Evolutionary conservation across 495 filamentous ascomycete species (phyloP).

Genomic region (Podospora didyma): DNA sequence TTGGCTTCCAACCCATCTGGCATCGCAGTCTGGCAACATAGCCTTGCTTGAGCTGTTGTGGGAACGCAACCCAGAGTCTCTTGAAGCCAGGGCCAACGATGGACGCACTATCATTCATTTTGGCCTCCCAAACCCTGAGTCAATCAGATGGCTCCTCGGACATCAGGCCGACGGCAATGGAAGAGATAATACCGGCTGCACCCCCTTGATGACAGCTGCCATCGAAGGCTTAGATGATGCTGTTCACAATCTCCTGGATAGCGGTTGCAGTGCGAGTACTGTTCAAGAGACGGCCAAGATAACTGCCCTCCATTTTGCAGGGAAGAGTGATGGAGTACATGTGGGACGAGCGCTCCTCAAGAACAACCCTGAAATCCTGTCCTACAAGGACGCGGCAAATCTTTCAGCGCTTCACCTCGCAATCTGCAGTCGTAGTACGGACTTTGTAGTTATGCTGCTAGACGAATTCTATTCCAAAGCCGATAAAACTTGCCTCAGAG

Average conservation of each 20-base stretch:
- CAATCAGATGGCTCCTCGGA: neutral
- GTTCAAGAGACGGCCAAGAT: neutral
- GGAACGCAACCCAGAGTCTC: neutral
- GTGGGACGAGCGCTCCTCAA: neutral
- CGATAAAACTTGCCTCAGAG: neutral
- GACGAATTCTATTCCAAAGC: neutral
- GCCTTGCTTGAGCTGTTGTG: neutral
- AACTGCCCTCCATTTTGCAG: neutral
- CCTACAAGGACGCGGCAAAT: neutral
- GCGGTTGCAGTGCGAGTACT: neutral
- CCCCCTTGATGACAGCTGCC: neutral
- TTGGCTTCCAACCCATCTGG: neutral
- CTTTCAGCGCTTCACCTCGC: neutral
- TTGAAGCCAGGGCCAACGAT: neutral
- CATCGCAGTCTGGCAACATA: neutral
- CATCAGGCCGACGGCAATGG: neutral
- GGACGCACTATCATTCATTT: neutral
- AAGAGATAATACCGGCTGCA: neutral
- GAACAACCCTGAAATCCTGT: neutral
- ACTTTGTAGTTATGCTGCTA: neutral
- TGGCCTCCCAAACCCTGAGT: neutral
- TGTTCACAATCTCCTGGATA: neutral
- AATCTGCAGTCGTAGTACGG: neutral
- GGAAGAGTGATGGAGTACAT: neutral
- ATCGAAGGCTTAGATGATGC: neutral